phyloP scores from a whole-genome alignment of 106 monocot species.

The Dendrobium chrysotoxum region DNA sequence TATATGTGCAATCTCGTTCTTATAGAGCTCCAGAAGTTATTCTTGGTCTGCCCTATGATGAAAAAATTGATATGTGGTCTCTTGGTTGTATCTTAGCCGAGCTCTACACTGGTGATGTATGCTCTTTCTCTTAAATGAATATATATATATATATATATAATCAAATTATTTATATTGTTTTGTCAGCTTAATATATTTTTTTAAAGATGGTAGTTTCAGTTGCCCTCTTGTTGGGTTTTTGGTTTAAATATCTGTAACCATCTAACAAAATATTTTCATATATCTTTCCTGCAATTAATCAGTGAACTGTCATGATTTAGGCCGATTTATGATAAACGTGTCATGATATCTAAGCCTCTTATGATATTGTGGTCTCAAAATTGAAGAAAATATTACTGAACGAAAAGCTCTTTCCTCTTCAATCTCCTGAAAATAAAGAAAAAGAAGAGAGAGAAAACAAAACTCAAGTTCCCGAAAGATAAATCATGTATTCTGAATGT shows the following conservation, averaged over 20 bases:
- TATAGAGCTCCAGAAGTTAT: conserved; percentile 98
- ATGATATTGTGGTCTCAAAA: too few species aligned
- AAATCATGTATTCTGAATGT: too few species aligned
- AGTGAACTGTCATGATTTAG: too few species aligned
- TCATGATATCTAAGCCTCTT: too few species aligned
- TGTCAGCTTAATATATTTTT: not conserved
- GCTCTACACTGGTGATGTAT: conserved; percentile 89
- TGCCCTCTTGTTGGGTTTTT: not conserved
- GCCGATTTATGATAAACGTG: too few species aligned
- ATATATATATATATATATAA: too few species aligned
- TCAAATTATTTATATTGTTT: not conserved
- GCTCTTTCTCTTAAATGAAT: conserved; percentile 10
- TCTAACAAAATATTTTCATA: conserved; percentile 1
- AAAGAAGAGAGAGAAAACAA: too few species aligned
- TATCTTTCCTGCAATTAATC: not conserved
- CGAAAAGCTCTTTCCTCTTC: too few species aligned
- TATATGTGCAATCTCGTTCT: conserved; percentile 92
- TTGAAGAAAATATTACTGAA: too few species aligned
- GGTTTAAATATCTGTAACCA: not conserved
- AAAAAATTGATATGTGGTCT: conserved; percentile 94
- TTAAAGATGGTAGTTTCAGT: not conserved
- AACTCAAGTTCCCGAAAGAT: too few species aligned
- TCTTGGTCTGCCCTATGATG: conserved; percentile 72
- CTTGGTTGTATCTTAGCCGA: conserved; percentile 92
- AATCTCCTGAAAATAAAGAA: too few species aligned